A percentile compares a stretch with the other conserved stretches of the same genome.
These are phyloP conservation scores for Cymbopogon flexuosus DNA, from an alignment of 202 grass and related monocot genomes.

Conservation along the genomic window DNA sequence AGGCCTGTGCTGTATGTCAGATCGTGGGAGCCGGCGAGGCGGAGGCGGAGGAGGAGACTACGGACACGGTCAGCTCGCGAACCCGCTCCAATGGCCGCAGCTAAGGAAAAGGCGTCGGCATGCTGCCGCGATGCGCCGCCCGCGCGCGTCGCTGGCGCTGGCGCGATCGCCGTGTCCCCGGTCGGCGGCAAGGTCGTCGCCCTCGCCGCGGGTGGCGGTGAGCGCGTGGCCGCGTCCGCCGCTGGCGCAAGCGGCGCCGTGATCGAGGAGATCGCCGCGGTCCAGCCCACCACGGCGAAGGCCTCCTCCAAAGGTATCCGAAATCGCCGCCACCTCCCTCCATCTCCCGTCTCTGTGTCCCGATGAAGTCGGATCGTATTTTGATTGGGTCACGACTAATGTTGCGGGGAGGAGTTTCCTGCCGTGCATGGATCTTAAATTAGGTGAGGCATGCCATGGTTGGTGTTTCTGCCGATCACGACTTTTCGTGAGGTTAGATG, in stretches of 20 bases:
- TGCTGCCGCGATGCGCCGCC: constrained; percentile 37
- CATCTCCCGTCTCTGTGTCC: not conserved
- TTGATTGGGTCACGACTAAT: constrained; percentile 1
- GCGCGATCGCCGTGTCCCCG: constrained; percentile 41
- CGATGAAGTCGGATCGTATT: constrained; percentile 4
- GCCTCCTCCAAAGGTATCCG: constrained; percentile 81
- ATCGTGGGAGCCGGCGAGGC: constrained; percentile 66
- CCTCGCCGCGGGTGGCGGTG: constrained; percentile 19
- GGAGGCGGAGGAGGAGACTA: constrained; percentile 77
- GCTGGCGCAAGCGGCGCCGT: constrained; percentile 42
- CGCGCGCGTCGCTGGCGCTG: constrained; percentile 11
- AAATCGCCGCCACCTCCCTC: not conserved
- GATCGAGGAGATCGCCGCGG: constrained; percentile 53
- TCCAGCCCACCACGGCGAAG: constrained; percentile 57
- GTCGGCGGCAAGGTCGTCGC: constrained; percentile 43
- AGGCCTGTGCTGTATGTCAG: constrained; percentile 90
- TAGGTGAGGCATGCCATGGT: constrained; percentile 22
- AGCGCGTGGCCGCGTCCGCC: constrained; percentile 29
- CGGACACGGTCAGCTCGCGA: constrained; percentile 90
- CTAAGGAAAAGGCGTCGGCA: constrained; percentile 93
- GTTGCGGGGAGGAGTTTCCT: not conserved
- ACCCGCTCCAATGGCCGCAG: constrained; percentile 97
- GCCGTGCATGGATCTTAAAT: constrained; percentile 32
- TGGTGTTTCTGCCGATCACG: constrained; percentile 7
- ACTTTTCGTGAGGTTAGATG: not conserved